phyloP scores from a whole-genome alignment of 2,329 filamentous ascomycete species.

The Colletotrichum lupini region DNA sequence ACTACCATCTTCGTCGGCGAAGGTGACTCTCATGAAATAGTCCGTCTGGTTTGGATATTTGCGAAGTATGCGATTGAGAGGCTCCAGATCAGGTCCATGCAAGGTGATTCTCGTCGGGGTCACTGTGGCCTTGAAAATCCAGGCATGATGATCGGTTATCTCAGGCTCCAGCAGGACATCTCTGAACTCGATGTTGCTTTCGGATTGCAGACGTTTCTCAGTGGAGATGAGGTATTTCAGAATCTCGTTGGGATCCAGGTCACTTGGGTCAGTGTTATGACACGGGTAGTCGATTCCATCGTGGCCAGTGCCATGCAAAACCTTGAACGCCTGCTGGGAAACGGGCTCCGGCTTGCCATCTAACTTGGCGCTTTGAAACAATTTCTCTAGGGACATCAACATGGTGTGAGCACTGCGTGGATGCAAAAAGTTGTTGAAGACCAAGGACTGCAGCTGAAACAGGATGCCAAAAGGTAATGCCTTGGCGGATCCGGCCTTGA shows the following conservation, averaged over 20 bases:
- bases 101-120: constrained; percentile 70
- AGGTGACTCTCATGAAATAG: constrained; percentile 76
- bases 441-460: constrained; percentile 73
- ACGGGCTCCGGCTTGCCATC: constrained; percentile 48
- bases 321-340: constrained; percentile 64
- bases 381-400: constrained; percentile 57
- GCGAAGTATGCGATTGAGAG: constrained; percentile 77
- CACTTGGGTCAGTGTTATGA: constrained; percentile 57
- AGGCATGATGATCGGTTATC: constrained; percentile 54
- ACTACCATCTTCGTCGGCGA: constrained; percentile 79
- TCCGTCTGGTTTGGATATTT: constrained; percentile 69
- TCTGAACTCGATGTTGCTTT: constrained; percentile 16
- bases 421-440: constrained; percentile 70
- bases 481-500: constrained; percentile 37
- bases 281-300: constrained; percentile 64
- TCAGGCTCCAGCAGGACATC: constrained; percentile 36
- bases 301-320: constrained; percentile 61
- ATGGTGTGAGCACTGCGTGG: constrained; percentile 58
- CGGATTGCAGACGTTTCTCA: constrained; percentile 50
- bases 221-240: constrained; percentile 50
- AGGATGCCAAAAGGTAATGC: constrained; percentile 63
- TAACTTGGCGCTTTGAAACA: constrained; percentile 41
- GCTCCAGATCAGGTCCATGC: constrained; percentile 72
- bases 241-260: constrained; percentile 54
- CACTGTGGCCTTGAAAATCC: constrained; percentile 66